These are phyloP conservation scores for Yamadazyma blattariae DNA, from an alignment of 1,139 yeast species.

Conservation along the genomic window DNA sequence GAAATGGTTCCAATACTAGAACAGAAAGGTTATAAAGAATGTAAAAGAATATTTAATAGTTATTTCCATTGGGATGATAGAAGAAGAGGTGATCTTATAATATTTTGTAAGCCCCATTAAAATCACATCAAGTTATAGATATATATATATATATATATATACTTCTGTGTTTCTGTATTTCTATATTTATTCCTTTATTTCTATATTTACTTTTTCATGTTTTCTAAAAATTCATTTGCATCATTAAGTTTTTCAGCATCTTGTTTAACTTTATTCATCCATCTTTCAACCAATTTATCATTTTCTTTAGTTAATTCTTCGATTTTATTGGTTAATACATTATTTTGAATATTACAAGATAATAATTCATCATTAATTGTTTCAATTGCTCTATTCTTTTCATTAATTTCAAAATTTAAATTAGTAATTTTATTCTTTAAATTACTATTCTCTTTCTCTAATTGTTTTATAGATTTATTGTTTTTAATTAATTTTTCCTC, in stretches of 20 bases:
- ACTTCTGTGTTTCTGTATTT: too few species aligned
- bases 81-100: conserved; percentile 73
- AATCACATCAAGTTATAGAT: neutral
- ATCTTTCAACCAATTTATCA: conserved; percentile 50
- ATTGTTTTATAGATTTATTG: conserved; percentile 13
- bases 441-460: conserved; percentile 20
- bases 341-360: conserved; percentile 67
- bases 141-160: too few species aligned
- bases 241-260: conserved; percentile 64
- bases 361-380: conserved; percentile 69
- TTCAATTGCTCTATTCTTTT: conserved; percentile 57
- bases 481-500: conserved; percentile 15
- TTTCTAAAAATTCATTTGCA: conserved; percentile 37
- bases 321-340: conserved; percentile 51
- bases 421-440: conserved; percentile 30
- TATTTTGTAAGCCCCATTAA: conserved; percentile 32
- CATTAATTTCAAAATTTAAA: conserved; percentile 45
- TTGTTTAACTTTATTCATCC: conserved; percentile 55
- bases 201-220: conserved; percentile 2
- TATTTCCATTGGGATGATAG: conserved; percentile 86
- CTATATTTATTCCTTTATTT: too few species aligned
- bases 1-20: conserved; percentile 38
- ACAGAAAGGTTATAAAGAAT: conserved; percentile 44
- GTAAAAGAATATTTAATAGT: conserved; percentile 67
- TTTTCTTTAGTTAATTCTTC: conserved; percentile 37